Conservation (phyloP, 2,329 filamentous ascomycete species). For the Xylariaceae sp. region DNA sequence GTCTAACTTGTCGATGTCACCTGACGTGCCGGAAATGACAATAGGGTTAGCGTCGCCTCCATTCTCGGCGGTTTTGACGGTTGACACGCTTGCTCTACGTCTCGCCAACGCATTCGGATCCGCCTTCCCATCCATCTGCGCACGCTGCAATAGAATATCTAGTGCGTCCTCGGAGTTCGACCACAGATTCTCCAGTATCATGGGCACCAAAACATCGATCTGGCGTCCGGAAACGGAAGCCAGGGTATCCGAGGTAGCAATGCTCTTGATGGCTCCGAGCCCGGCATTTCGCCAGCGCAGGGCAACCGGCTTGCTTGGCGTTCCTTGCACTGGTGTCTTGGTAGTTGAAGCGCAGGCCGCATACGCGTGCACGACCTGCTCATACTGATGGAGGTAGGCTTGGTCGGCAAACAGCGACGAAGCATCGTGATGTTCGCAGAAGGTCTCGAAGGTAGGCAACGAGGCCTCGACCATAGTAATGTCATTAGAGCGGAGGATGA, state of each 20-base stretch:
- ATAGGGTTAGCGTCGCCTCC: conserved; percentile 59
- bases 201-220: conserved; percentile 72
- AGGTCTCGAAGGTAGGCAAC: conserved; percentile 76
- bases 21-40: conserved; percentile 72
- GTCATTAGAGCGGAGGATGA: conserved; percentile 78
- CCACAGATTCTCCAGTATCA: conserved; percentile 82
- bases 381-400: conserved; percentile 75
- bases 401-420: conserved; percentile 81
- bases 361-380: conserved; percentile 74
- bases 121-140: conserved; percentile 61
- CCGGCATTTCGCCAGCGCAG: conserved; percentile 73
- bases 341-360: conserved; percentile 70
- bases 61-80: conserved; percentile 66
- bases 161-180: conserved; percentile 67
- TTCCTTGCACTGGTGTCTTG: conserved; percentile 45
- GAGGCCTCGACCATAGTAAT: conserved; percentile 91
- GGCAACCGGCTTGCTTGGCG: conserved; percentile 64
- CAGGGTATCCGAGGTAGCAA: conserved; percentile 74
- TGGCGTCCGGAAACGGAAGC: conserved; percentile 70
- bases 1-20: conserved; percentile 81
- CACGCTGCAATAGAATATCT: conserved; percentile 59
- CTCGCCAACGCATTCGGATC: conserved; percentile 59
- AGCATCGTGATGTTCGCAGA: conserved; percentile 83
- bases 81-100: conserved; percentile 73
- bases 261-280: conserved; percentile 71